Percentiles rank a stretch among this genome's conserved stretches.
Evolutionary conservation across 495 filamentous ascomycete species (phyloP).

Genomic region (Durotheca rogersii): DNA sequence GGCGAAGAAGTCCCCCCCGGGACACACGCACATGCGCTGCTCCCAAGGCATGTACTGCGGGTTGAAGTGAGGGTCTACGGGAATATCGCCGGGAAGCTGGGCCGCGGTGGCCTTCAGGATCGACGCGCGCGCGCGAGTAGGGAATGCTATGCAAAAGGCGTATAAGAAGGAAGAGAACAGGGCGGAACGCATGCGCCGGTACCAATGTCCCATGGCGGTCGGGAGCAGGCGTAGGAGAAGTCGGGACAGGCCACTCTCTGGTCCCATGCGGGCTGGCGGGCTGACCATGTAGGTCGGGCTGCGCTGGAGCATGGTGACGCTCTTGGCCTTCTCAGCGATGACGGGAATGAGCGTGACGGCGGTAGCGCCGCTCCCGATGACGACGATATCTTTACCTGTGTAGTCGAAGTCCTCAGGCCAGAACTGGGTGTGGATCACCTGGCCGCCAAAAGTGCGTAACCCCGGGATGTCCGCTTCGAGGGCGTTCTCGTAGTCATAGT

Average conservation of each 20-base stretch:
- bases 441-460: constrained; percentile 56
- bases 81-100: constrained; percentile 57
- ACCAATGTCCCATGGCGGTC: constrained; percentile 45
- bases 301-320: constrained; percentile 59
- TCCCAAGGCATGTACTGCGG: constrained; percentile 73
- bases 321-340: constrained; percentile 49
- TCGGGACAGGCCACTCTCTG: too few species aligned
- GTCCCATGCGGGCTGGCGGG: too few species aligned
- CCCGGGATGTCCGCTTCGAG: constrained; percentile 59
- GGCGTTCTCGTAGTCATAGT: constrained; percentile 66
- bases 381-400: constrained; percentile 52
- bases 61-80: constrained; percentile 66
- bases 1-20: constrained; percentile 73
- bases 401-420: constrained; percentile 57
- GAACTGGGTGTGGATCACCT: constrained; percentile 61
- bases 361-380: constrained; percentile 61
- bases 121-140: constrained; percentile 47
- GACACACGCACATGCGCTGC: constrained; percentile 70
- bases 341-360: constrained; percentile 56
- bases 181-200: not conserved
- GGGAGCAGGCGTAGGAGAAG: too few species aligned
- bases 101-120: constrained; percentile 43
- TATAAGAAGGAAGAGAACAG: not conserved
- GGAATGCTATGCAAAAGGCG: constrained; percentile 47
- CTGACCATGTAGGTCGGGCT: constrained; percentile 59